A percentile compares a stretch with the other conserved stretches of the same genome.
Evolutionary conservation across 768 basidiomycete genomes (phyloP).

Genomic region (Saitozyma podzolica): DNA sequence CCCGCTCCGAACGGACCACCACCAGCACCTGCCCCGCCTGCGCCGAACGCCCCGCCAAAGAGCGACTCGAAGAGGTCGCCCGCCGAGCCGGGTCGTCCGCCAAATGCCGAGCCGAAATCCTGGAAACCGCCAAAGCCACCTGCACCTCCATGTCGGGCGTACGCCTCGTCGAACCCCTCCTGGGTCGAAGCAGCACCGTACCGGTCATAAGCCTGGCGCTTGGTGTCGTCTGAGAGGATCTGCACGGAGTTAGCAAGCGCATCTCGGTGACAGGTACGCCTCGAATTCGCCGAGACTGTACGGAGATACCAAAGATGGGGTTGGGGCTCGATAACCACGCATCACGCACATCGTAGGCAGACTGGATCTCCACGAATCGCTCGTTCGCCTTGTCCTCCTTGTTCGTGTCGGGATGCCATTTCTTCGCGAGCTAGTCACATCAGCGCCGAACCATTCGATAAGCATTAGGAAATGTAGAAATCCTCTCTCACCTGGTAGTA

Average conservation of each 20-base stretch:
- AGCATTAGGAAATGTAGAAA: not conserved
- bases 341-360: slow-evolving; percentile 84
- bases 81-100: slow-evolving; percentile 52
- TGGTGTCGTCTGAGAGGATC: slow-evolving; percentile 93
- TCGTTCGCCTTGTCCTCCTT: slow-evolving; percentile 77
- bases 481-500: slow-evolving; percentile 79
- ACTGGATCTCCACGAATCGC: slow-evolving; percentile 94
- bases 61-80: slow-evolving; percentile 81
- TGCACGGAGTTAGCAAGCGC: slow-evolving; percentile 45
- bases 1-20: slow-evolving; percentile 54
- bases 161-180: slow-evolving; percentile 88
- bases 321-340: not conserved
- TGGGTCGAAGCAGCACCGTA: slow-evolving; percentile 91
- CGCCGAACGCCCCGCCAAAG: slow-evolving; percentile 63
- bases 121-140: slow-evolving; percentile 75
- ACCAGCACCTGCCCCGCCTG: slow-evolving; percentile 55
- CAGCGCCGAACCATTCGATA: not conserved
- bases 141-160: slow-evolving; percentile 66
- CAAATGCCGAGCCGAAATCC: slow-evolving; percentile 61
- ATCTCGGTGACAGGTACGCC: not conserved
- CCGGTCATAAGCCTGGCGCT: slow-evolving; percentile 83
- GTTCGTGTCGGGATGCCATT: slow-evolving; percentile 97
- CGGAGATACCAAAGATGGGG: not conserved
- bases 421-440: slow-evolving; percentile 77
- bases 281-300: not conserved